Evolutionary conservation across 2,329 filamentous ascomycete species (phyloP).

Genomic region (Penicillium sp.): DNA sequence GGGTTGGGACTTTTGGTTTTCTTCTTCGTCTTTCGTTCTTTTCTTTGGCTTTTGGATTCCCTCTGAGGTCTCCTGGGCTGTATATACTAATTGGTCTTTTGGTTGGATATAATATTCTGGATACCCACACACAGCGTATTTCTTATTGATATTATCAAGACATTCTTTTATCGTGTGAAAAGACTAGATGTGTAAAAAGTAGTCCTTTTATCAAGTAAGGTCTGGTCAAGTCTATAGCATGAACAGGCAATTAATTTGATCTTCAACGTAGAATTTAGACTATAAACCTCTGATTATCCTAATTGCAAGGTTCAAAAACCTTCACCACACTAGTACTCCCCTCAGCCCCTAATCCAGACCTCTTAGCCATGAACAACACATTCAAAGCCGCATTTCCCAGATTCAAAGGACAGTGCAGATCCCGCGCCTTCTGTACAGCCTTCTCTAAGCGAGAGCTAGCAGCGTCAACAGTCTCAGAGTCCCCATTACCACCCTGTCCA

Average conservation of each 20-base stretch:
- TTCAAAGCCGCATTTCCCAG: constrained; percentile 39
- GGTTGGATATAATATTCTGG: constrained; percentile 4
- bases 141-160: constrained; percentile 3
- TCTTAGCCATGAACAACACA: constrained; percentile 33
- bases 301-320: constrained; percentile 27
- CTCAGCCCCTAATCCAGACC: constrained; percentile 30
- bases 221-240: not conserved
- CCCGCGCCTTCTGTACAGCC: constrained; percentile 44
- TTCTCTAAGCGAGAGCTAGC: constrained; percentile 39
- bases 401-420: constrained; percentile 39
- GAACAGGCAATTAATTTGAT: not conserved
- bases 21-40: not conserved
- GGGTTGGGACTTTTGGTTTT: not conserved
- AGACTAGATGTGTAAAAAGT: not conserved
- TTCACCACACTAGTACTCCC: constrained; percentile 34
- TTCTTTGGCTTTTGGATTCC: not conserved
- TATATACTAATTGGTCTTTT: constrained; percentile 3
- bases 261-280: not conserved
- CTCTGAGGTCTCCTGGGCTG: not conserved
- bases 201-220: not conserved
- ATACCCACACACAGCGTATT: constrained; percentile 5
- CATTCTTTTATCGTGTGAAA: not conserved
- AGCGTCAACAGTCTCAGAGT: constrained; percentile 38
- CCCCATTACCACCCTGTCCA: constrained; percentile 21
- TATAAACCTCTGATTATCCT: not conserved